Conservation (phyloP, 768 basidiomycete genomes). For the Leccinum barrowsii region DNA sequence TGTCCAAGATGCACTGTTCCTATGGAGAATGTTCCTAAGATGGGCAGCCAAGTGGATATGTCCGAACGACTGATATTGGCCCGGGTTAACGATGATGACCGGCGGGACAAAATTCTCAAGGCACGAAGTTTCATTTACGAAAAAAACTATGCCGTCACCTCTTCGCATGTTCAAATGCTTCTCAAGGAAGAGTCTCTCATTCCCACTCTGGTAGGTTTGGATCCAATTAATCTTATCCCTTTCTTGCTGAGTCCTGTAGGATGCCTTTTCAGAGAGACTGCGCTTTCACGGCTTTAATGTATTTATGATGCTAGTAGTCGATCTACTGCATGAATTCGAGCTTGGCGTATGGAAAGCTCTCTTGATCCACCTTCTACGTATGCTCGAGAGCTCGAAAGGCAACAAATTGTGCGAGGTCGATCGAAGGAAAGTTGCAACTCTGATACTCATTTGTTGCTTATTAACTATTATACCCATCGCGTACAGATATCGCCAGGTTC, state of each 20-base stretch:
- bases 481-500: not conserved
- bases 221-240: no score
- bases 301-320: not conserved
- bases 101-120: no score
- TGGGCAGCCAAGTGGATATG: no score
- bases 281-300: not conserved
- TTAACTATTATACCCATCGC: not conserved
- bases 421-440: not conserved
- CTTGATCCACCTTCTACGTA: not conserved
- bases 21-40: no score
- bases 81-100: no score
- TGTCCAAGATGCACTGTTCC: no score
- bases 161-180: no score
- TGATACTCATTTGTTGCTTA: not conserved
- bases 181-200: no score
- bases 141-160: no score
- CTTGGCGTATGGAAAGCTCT: not conserved
- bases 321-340: not conserved
- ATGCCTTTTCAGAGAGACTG: not conserved
- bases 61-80: no score
- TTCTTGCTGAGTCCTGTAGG: no score
- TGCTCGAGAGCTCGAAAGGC: not conserved
- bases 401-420: not conserved
- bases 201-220: not conserved
- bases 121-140: no score